phyloP scores from a whole-genome alignment of 257 asterid species.

The Scutellaria barbata region DNA sequence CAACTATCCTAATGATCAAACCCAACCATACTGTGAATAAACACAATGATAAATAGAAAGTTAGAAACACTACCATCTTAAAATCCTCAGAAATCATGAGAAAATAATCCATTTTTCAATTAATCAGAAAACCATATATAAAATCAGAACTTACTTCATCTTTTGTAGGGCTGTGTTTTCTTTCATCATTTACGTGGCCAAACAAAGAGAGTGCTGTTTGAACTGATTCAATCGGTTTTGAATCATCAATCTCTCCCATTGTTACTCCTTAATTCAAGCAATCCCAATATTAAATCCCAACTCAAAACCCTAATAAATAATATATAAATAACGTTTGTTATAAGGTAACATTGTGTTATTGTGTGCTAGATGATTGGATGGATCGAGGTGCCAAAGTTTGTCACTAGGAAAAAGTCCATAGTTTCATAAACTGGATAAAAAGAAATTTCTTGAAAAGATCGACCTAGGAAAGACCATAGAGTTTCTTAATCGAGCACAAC shows the following conservation, averaged over 20 bases:
- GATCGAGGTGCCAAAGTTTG: slow-evolving; percentile 41
- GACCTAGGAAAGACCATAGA: not conserved
- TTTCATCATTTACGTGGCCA: slow-evolving; percentile 44
- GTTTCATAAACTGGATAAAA: slow-evolving; percentile 18
- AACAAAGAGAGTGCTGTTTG: slow-evolving; percentile 69
- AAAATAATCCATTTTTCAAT: not conserved
- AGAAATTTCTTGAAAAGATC: slow-evolving; percentile 35
- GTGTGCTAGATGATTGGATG: slow-evolving; percentile 28
- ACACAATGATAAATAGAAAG: not conserved
- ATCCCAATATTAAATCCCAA: not conserved
- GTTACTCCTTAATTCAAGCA: not conserved
- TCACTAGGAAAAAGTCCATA: slow-evolving; percentile 23
- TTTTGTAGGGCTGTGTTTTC: slow-evolving; percentile 36
- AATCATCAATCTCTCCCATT: slow-evolving; percentile 78
- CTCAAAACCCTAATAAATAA: not conserved
- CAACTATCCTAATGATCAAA: not conserved
- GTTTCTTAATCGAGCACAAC: not conserved
- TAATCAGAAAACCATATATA: not conserved
- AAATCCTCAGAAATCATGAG: not conserved
- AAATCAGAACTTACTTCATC: slow-evolving; percentile 44
- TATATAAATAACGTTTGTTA: not conserved
- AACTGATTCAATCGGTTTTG: slow-evolving; percentile 63
- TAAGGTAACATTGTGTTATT: not conserved
- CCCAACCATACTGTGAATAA: not conserved
- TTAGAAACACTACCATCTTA: not conserved